Percentiles rank a stretch among this genome's conserved stretches.
Conservation (phyloP, 1,139 yeast species). For the Candida buenavistaensis region DNA sequence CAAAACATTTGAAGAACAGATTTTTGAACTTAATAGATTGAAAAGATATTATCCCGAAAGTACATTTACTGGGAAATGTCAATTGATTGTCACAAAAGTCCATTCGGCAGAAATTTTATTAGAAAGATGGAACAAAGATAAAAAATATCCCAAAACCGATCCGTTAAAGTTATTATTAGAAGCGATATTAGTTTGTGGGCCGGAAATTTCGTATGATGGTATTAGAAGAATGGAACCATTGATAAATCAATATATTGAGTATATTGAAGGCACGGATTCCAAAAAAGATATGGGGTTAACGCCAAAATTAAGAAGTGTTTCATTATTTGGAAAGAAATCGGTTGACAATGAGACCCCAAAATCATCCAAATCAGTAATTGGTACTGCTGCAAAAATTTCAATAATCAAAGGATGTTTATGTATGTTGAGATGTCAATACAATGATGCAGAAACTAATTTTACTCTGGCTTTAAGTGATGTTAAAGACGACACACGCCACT, state of each 20-base stretch:
- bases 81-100: conserved; percentile 11
- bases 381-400: conserved; percentile 3
- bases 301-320: conserved; percentile 8
- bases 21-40: conserved; percentile 9
- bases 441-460: conserved; percentile 10
- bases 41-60: conserved; percentile 7
- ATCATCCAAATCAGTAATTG: not conserved
- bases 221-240: conserved; percentile 12
- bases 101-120: conserved; percentile 7
- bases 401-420: conserved; percentile 13
- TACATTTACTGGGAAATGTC: conserved; percentile 14
- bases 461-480: conserved; percentile 3
- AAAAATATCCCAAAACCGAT: conserved; percentile 7
- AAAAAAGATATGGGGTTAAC: conserved; percentile 1
- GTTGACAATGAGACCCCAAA: not conserved
- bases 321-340: conserved; percentile 6
- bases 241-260: conserved; percentile 10
- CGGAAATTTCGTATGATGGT: conserved; percentile 10
- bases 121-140: conserved; percentile 11
- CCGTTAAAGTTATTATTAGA: conserved; percentile 11
- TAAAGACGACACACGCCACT: conserved; percentile 1
- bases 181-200: conserved; percentile 13
- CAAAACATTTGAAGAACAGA: conserved; percentile 13
- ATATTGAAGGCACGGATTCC: conserved; percentile 1
- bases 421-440: conserved; percentile 14